These are phyloP conservation scores for Cyclotella kingstonii DNA, from an alignment of 108 stramenopile genomes.

Conservation along the genomic window DNA sequence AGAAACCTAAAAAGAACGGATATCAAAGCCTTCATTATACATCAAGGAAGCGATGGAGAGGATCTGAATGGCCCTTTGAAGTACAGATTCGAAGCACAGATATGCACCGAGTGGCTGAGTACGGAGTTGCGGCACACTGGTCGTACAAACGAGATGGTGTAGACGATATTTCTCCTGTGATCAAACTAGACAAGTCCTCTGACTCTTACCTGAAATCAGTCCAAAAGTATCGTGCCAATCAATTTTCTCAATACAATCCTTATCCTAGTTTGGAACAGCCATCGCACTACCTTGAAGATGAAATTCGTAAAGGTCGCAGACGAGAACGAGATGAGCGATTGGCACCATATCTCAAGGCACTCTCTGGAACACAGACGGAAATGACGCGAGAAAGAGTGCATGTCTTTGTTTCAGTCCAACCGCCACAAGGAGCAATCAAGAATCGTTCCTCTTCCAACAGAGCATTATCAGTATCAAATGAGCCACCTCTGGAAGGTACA, in stretches of 20 bases:
- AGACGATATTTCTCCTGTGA: conserved; percentile 5
- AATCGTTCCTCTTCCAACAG: background rate
- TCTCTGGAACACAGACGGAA: conserved; percentile 65
- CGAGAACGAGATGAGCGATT: conserved; percentile 62
- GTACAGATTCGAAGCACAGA: conserved; percentile 78
- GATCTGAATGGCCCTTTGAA: conserved; percentile 71
- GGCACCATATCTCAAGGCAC: conserved; percentile 78
- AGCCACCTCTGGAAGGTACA: too few species aligned
- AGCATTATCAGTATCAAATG: too few species aligned
- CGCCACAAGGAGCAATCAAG: background rate
- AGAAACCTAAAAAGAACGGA: conserved; percentile 83
- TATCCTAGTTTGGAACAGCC: conserved; percentile 24
- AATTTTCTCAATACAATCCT: conserved; percentile 19
- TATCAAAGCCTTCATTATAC: conserved; percentile 94
- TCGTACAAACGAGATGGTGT: conserved; percentile 63
- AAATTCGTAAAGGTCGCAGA: conserved; percentile 58
- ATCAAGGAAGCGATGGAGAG: conserved; percentile 51
- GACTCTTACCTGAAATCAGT: conserved; percentile 65
- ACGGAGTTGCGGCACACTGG: conserved; percentile 85
- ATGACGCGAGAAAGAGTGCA: conserved; percentile 72
- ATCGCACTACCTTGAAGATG: conserved; percentile 33
- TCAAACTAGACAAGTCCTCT: conserved; percentile 33
- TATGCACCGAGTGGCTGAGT: conserved; percentile 91
- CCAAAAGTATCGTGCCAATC: conserved; percentile 67
- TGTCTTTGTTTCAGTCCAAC: conserved; percentile 54